Percentiles rank a stretch among this genome's conserved stretches.
phyloP scores from a whole-genome alignment of 2,329 filamentous ascomycete genomes.

The Trichoderma lentiforme region DNA sequence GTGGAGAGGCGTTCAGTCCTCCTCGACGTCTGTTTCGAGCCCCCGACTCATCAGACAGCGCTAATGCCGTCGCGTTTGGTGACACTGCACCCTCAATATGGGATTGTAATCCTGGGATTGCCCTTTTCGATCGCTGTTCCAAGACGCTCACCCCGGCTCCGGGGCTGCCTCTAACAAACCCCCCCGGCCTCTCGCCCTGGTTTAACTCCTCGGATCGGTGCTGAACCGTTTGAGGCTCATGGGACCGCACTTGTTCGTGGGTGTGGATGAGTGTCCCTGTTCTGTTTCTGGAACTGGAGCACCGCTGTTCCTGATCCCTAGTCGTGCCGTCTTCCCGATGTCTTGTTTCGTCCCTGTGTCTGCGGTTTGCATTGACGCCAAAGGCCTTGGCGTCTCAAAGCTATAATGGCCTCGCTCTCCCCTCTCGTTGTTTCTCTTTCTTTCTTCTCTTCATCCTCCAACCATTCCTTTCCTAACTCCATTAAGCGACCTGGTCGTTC shows the following conservation, averaged over 20 bases:
- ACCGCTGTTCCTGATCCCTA: constrained; percentile 21
- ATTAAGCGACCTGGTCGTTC: constrained; percentile 18
- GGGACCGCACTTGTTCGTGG: background rate
- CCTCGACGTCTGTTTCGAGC: constrained; percentile 12
- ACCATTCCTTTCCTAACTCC: constrained; percentile 32
- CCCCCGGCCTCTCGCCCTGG: constrained; percentile 2
- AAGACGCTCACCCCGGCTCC: background rate
- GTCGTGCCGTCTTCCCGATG: constrained; percentile 27
- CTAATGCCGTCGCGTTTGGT: constrained; percentile 8
- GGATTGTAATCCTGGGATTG: background rate
- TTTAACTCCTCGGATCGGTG: background rate
- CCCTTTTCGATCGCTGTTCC: background rate
- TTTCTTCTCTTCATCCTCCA: constrained; percentile 32
- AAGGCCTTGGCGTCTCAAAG: constrained; percentile 40
- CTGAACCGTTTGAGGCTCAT: constrained; percentile 11
- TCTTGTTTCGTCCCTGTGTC: constrained; percentile 32
- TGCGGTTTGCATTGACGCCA: constrained; percentile 34
- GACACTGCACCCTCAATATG: background rate
- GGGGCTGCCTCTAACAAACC: background rate
- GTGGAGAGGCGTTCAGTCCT: background rate
- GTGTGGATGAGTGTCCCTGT: background rate
- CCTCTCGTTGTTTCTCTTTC: constrained; percentile 28
- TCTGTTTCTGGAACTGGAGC: constrained; percentile 14
- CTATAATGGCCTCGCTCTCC: constrained; percentile 26
- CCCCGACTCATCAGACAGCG: constrained; percentile 8